Evolutionary conservation across 768 basidiomycete species (phyloP).

Genomic region (Tricholoma sp.): DNA sequence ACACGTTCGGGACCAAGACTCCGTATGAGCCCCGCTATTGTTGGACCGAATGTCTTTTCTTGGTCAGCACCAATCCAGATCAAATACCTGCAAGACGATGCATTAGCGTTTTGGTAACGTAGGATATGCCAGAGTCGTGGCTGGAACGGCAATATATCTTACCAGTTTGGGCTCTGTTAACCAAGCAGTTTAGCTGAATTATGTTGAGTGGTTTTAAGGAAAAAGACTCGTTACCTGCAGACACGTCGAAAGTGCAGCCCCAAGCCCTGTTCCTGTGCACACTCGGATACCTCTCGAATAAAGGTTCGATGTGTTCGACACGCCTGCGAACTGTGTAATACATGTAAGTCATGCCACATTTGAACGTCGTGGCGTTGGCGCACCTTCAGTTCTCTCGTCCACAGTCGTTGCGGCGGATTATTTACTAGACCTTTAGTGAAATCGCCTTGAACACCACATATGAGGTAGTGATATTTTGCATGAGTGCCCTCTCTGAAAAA

Average conservation of each 20-base stretch:
- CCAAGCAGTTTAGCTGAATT: constrained; percentile 7
- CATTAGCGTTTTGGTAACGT: not conserved
- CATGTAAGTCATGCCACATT: not conserved
- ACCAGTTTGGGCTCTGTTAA: constrained; percentile 44
- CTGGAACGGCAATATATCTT: constrained; percentile 11
- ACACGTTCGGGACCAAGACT: constrained; percentile 67
- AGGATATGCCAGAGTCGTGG: not conserved
- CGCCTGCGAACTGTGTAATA: constrained; percentile 61
- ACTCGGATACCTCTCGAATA: constrained; percentile 82
- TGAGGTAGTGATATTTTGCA: constrained; percentile 73
- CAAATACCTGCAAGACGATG: constrained; percentile 48
- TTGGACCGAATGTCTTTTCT: constrained; percentile 82
- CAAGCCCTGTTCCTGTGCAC: constrained; percentile 82
- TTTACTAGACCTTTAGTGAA: constrained; percentile 73
- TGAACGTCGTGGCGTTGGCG: constrained; percentile 7
- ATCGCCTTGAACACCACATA: constrained; percentile 83
- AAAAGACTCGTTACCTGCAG: constrained; percentile 53
- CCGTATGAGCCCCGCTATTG: constrained; percentile 68
- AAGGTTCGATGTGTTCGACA: constrained; percentile 71
- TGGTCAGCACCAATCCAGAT: constrained; percentile 86
- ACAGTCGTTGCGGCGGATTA: constrained; percentile 64
- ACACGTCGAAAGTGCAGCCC: constrained; percentile 76
- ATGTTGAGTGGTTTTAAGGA: not conserved
- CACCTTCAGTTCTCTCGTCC: constrained; percentile 82
- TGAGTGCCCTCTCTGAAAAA: constrained; percentile 59